These are phyloP conservation scores for Nidula microcarpa DNA, from an alignment of 768 basidiomycete genomes.

Conservation along the genomic window DNA sequence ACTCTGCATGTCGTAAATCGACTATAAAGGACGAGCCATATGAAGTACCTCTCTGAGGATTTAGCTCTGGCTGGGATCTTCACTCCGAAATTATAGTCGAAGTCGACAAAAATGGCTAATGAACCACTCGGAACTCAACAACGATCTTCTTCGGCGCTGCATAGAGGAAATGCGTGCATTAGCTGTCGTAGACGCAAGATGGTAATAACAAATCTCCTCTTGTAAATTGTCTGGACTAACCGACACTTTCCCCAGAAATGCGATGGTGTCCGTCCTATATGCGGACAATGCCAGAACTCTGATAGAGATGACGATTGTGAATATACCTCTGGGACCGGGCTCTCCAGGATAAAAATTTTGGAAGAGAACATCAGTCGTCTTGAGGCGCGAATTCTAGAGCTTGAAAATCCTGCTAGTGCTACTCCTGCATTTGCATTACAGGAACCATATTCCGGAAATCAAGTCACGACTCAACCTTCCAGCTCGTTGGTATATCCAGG, in stretches of 20 bases:
- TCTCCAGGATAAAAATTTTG: constrained; percentile 43
- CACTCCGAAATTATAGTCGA: too few relatives aligned
- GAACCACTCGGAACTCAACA: too few relatives aligned
- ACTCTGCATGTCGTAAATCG: too few relatives aligned
- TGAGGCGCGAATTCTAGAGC: constrained; percentile 41
- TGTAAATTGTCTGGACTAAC: not conserved
- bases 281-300: constrained; percentile 45
- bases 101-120: too few relatives aligned
- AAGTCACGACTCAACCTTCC: not conserved
- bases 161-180: constrained; percentile 22
- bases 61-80: too few relatives aligned
- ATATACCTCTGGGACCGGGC: constrained; percentile 45
- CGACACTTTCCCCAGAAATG: constrained; percentile 37
- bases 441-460: constrained; percentile 26
- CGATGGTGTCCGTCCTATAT: constrained; percentile 50
- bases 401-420: constrained; percentile 33
- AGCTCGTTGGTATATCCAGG: constrained; percentile 3
- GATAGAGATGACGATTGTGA: constrained; percentile 56
- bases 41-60: too few relatives aligned
- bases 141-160: constrained; percentile 5
- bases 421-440: constrained; percentile 25
- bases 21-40: too few relatives aligned
- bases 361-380: constrained; percentile 49
- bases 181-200: constrained; percentile 26
- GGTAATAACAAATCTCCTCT: constrained; percentile 6